phyloP scores from a whole-genome alignment of 768 basidiomycete genomes.

The Rhizopogon roseolus region DNA sequence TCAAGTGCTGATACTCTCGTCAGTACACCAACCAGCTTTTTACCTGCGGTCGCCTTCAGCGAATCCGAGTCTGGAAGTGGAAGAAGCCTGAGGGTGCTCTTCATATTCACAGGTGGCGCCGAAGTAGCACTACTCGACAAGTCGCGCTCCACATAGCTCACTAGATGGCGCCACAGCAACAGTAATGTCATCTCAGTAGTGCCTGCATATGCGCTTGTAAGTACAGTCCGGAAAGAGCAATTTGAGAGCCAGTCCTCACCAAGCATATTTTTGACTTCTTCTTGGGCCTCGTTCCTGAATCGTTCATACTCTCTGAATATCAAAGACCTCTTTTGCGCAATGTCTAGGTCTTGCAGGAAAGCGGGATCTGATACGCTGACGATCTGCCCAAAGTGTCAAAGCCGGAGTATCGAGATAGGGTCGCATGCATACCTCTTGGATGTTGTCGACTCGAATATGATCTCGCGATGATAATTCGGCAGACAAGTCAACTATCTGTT shows the following conservation, averaged over 20 bases:
- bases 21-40: conserved; percentile 51
- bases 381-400: conserved; percentile 31
- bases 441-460: conserved; percentile 65
- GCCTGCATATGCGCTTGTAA: conserved; percentile 31
- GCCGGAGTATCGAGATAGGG: not conserved
- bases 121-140: conserved; percentile 1
- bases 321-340: conserved; percentile 61
- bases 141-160: conserved; percentile 50
- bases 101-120: conserved; percentile 27
- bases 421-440: conserved; percentile 53
- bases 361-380: conserved; percentile 45
- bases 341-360: conserved; percentile 63
- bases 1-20: conserved; percentile 50
- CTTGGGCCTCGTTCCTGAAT: conserved; percentile 34
- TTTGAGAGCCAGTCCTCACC: conserved; percentile 34
- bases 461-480: conserved; percentile 71
- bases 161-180: conserved; percentile 76
- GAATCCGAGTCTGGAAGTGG: conserved; percentile 51
- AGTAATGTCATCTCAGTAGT: conserved; percentile 76
- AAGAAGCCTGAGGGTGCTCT: conserved; percentile 50
- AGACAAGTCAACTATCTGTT: conserved; percentile 62
- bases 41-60: conserved; percentile 54
- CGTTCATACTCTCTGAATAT: conserved; percentile 58
- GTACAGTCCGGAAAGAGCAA: not conserved
- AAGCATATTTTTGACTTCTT: conserved; percentile 50